Evolutionary conservation across 2,329 filamentous ascomycete species (phyloP).

Genomic region (Trematosphaeria pertusa): DNA sequence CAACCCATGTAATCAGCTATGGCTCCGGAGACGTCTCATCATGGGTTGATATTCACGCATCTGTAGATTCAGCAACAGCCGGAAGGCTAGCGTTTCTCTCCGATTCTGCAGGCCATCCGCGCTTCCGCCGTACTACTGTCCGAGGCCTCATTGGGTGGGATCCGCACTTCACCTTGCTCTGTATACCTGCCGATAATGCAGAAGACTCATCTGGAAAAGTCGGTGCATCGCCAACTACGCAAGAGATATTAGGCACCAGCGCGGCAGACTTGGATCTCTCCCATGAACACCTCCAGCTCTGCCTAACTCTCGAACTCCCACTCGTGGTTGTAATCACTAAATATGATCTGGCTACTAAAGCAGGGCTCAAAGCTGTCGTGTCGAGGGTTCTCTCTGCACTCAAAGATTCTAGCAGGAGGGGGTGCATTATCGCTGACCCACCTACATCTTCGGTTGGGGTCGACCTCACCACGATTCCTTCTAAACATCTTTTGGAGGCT

Average conservation of each 20-base stretch:
- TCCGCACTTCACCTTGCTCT: conserved; percentile 90
- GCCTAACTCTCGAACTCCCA: conserved; percentile 78
- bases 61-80: conserved; percentile 70
- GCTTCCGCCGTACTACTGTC: conserved; percentile 87
- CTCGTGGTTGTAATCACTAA: conserved; percentile 89
- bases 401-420: conserved; percentile 76
- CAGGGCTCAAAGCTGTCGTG: conserved; percentile 69
- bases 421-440: conserved; percentile 67
- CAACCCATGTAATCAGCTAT: conserved; percentile 75
- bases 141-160: conserved; percentile 94
- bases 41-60: conserved; percentile 92
- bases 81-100: conserved; percentile 86
- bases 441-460: conserved; percentile 40
- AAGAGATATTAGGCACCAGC: conserved; percentile 60
- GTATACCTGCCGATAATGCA: conserved; percentile 80
- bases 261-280: conserved; percentile 72
- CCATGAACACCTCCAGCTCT: conserved; percentile 82
- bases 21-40: conserved; percentile 84
- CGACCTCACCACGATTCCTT: conserved; percentile 62
- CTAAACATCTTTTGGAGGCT: conserved; percentile 65
- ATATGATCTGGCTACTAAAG: conserved; percentile 81
- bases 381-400: conserved; percentile 76
- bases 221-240: conserved; percentile 57
- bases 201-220: conserved; percentile 54
- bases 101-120: conserved; percentile 89